Base-by-base conservation (phyloP, 305 asterid species). In the Fraxinus ornus region DNA sequence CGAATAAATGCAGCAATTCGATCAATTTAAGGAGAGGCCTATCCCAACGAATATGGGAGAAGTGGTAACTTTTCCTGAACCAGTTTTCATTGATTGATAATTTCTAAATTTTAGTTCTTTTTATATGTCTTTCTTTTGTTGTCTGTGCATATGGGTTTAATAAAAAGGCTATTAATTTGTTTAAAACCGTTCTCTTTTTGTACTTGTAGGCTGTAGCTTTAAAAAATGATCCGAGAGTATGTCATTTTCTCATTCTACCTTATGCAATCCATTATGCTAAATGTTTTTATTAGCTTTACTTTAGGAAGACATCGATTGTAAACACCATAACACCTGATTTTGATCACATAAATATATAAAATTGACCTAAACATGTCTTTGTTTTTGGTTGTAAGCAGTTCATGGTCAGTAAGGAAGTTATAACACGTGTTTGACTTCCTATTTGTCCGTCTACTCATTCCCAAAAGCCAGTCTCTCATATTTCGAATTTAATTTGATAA, bases 1-100 rank as follows among this genome's bases (percentile, higher is more conserved):
- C 84, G 76, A 84, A 47, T 32, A 85, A 82, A 87, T 89, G 90
- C 89, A 85, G 79, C 89, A 84, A 70, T 81, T 87, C 79, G 90
- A 84, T 80, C 91, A 85, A 87, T 82, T 78, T 60, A 87, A 85
- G 86, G 90, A 85, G 52, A 85, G 78, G 84, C 79, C 82, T 15
- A 44, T 36, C 21, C 84, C 86, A 28, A 80, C 84, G 86, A 89
- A 71, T 36, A 83, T 82, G 84, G 88, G 85, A 81, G 88, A 88
- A 83, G 87, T 86, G 89, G 89, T 88, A 84, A 81, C 4, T 37
- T 30, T 78, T 73, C 49, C 2, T 12, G 33, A 66, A 44, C 36
- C 52, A 64, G 5, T 15, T 19, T 74, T 44, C 13, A 15, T 15
- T 17, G 15, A 22, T 44, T 36, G 41, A 26, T 13, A 60, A 8